A percentile compares a stretch with the other conserved stretches of the same genome.
These are phyloP conservation scores for Raffaelea ambrosiae DNA, from an alignment of 2,329 filamentous ascomycete genomes.

Conservation along the genomic window DNA sequence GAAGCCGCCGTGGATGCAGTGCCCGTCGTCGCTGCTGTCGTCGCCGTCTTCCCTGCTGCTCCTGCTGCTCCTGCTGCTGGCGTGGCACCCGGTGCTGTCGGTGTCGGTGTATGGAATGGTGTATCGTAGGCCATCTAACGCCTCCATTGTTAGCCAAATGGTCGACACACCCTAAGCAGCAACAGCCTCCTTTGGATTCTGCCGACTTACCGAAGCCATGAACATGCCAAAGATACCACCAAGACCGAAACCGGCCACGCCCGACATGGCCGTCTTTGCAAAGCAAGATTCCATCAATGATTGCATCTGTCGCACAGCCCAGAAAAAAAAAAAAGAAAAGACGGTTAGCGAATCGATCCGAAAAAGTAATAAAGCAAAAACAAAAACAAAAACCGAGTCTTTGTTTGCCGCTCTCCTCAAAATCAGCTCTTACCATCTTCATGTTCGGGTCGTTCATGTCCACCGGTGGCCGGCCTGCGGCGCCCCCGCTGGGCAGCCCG, in stretches of 20 bases:
- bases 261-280: slow-evolving; percentile 80
- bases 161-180: too few relatives aligned
- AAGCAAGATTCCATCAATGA: slow-evolving; percentile 84
- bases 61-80: slow-evolving; percentile 1
- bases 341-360: neutral
- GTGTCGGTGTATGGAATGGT: slow-evolving; percentile 51
- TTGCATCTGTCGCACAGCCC: slow-evolving; percentile 73
- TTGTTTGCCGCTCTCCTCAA: too few relatives aligned
- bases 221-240: slow-evolving; percentile 93
- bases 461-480: slow-evolving; percentile 13
- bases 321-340: neutral
- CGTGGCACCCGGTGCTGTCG: slow-evolving; percentile 12
- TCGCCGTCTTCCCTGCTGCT: neutral
- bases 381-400: too few relatives aligned
- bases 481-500: slow-evolving; percentile 14
- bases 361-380: neutral
- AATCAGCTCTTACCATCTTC: slow-evolving; percentile 25
- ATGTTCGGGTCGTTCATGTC: slow-evolving; percentile 41
- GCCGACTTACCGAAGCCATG: slow-evolving; percentile 72
- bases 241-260: slow-evolving; percentile 88
- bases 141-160: neutral
- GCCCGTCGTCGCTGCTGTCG: neutral
- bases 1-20: slow-evolving; percentile 7
- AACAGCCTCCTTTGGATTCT: too few relatives aligned
- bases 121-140: slow-evolving; percentile 95